Evolutionary conservation across 2,329 filamentous ascomycete genomes (phyloP).

Genomic region (Hirsutella thompsonii): DNA sequence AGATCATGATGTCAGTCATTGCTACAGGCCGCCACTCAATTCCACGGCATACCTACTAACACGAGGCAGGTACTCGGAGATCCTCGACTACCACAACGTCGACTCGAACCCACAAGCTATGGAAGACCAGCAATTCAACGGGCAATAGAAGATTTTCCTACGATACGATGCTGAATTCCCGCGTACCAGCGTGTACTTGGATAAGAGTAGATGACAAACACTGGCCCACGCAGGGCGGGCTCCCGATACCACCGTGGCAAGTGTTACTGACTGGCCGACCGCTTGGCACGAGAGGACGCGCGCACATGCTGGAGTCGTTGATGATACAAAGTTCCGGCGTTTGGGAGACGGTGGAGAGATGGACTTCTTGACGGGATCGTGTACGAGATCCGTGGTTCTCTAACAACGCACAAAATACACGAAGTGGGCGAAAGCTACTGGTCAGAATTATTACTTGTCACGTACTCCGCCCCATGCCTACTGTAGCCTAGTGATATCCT

Average conservation of each 20-base stretch:
- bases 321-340: neutral
- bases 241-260: slow-evolving; percentile 2
- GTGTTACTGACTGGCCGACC: neutral
- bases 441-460: too few species aligned
- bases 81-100: slow-evolving; percentile 96
- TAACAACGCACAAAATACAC: neutral
- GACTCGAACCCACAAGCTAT: slow-evolving; percentile 37
- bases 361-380: neutral
- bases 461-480: too few species aligned
- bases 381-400: neutral
- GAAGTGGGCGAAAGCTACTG: neutral
- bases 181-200: slow-evolving; percentile 2
- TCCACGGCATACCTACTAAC: neutral
- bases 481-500: too few species aligned
- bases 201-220: slow-evolving; percentile 3
- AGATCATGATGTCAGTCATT: slow-evolving; percentile 90
- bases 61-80: slow-evolving; percentile 78
- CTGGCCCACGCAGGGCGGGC: slow-evolving; percentile 1
- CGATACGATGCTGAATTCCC: neutral
- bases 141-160: slow-evolving; percentile 14
- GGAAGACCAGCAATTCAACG: slow-evolving; percentile 23
- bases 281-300: neutral
- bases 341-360: slow-evolving; percentile 1
- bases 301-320: neutral
- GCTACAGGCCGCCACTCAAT: neutral